Percentiles rank a stretch among this genome's conserved stretches.
phyloP scores from a whole-genome alignment of 805 yeast species.

The Pichia insulana region DNA sequence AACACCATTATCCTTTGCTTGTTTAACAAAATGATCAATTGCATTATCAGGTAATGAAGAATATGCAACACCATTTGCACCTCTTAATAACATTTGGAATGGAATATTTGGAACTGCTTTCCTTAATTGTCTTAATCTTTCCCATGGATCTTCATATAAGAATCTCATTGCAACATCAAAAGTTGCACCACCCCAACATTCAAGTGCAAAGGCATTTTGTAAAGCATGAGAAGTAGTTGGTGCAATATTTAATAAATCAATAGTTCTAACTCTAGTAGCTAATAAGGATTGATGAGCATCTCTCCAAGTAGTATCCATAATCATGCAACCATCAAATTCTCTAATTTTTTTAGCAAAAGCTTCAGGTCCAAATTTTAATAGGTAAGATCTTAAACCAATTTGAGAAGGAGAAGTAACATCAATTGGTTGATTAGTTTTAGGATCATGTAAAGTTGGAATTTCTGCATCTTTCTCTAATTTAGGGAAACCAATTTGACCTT shows the following conservation, averaged over 20 bases:
- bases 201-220: slow-evolving; percentile 86
- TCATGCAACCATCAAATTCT: slow-evolving; percentile 71
- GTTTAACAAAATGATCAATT: slow-evolving; percentile 90
- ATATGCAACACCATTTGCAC: slow-evolving; percentile 99
- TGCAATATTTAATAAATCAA: slow-evolving; percentile 86
- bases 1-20: slow-evolving; percentile 93
- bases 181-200: slow-evolving; percentile 99
- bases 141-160: slow-evolving; percentile 99
- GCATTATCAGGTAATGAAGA: slow-evolving; percentile 97
- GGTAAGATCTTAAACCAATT: slow-evolving; percentile 87
- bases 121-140: slow-evolving; percentile 79
- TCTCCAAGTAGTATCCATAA: slow-evolving; percentile 99
- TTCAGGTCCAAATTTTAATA: slow-evolving; percentile 79
- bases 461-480: slow-evolving; percentile 68
- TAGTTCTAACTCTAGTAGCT: slow-evolving; percentile 95
- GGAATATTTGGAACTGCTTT: slow-evolving; percentile 94
- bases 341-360: slow-evolving; percentile 86
- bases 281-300: slow-evolving; percentile 97
- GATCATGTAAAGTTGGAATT: slow-evolving; percentile 64
- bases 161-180: slow-evolving; percentile 98
- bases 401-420: slow-evolving; percentile 48
- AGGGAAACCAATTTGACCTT: slow-evolving; percentile 92
- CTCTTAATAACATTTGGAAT: slow-evolving; percentile 97
- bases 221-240: slow-evolving; percentile 88
- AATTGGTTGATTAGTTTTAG: slow-evolving; percentile 49